phyloP scores from a whole-genome alignment of 208 protist species.

The Leishmania guyanensis region DNA sequence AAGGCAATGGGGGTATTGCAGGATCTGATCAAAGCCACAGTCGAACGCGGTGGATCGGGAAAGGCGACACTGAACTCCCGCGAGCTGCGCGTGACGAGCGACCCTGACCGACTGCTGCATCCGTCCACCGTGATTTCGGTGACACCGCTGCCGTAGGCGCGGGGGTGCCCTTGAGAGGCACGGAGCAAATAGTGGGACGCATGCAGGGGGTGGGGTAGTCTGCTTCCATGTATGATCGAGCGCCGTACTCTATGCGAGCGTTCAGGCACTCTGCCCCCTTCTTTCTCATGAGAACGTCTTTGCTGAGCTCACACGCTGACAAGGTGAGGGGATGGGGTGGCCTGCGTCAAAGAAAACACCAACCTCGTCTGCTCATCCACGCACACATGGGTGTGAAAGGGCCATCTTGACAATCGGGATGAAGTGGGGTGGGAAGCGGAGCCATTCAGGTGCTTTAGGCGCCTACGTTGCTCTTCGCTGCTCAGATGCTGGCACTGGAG shows the following conservation, averaged over 20 bases:
- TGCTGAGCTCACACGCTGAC: neutral
- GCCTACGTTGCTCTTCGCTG: neutral
- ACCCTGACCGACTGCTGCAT: conserved; percentile 50
- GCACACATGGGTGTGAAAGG: neutral
- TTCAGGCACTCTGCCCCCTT: neutral
- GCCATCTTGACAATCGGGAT: neutral
- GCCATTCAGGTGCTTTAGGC: neutral
- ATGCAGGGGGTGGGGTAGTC: neutral
- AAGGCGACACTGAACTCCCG: conserved; percentile 55
- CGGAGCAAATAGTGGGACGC: neutral
- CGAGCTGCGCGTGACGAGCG: conserved; percentile 74
- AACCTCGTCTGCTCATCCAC: neutral
- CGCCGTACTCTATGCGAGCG: neutral
- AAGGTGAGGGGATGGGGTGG: neutral
- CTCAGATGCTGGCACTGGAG: neutral
- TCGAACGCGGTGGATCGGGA: conserved; percentile 48
- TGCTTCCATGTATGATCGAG: neutral
- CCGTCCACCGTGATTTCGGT: conserved; percentile 48
- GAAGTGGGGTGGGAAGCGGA: neutral
- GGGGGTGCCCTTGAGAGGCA: neutral
- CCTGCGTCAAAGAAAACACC: neutral
- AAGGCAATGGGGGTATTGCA: conserved; percentile 88
- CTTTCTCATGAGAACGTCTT: neutral
- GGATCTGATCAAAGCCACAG: conserved; percentile 75
- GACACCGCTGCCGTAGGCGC: conserved; percentile 28